Evolutionary conservation across 2,329 filamentous ascomycete genomes (phyloP).

Genomic region (Penicillium sp.): DNA sequence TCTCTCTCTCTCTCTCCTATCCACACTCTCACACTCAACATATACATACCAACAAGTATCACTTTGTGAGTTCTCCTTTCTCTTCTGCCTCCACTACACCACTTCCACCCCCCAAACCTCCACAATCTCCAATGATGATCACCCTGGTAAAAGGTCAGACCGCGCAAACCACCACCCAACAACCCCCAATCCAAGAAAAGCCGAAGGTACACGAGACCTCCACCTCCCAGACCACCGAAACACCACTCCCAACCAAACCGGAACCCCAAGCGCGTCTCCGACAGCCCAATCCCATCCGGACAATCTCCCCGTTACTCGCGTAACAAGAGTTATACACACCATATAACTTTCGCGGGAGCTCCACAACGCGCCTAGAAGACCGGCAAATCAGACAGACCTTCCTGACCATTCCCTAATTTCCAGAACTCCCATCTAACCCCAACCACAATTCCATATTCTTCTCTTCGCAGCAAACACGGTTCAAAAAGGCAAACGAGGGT

Average conservation of each 20-base stretch:
- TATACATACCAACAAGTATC: neutral
- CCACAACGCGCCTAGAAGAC: neutral
- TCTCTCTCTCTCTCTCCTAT: neutral
- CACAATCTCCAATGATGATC: slow-evolving; percentile 47
- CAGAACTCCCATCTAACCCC: neutral
- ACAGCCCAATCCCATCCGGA: neutral
- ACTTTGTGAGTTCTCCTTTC: slow-evolving; percentile 9
- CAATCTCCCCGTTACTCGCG: neutral
- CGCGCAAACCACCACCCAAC: slow-evolving; percentile 20
- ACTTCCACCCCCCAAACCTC: neutral
- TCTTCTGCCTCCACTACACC: neutral
- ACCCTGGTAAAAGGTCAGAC: slow-evolving; percentile 54
- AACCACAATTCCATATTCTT: neutral
- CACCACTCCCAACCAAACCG: neutral
- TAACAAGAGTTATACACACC: neutral
- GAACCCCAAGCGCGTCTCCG: neutral
- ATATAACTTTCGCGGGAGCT: neutral
- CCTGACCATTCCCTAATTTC: neutral
- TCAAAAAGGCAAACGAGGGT: slow-evolving; percentile 21
- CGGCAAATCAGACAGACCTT: too few species aligned
- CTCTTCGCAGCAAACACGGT: slow-evolving; percentile 25
- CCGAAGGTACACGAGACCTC: slow-evolving; percentile 29
- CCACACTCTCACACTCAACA: neutral
- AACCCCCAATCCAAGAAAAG: slow-evolving; percentile 3
- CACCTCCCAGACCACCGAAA: neutral